A percentile compares a stretch with the other conserved stretches of the same genome.
Evolutionary conservation across 2,329 filamentous ascomycete species (phyloP).

Genomic region (Verticillium zaregamsianum): DNA sequence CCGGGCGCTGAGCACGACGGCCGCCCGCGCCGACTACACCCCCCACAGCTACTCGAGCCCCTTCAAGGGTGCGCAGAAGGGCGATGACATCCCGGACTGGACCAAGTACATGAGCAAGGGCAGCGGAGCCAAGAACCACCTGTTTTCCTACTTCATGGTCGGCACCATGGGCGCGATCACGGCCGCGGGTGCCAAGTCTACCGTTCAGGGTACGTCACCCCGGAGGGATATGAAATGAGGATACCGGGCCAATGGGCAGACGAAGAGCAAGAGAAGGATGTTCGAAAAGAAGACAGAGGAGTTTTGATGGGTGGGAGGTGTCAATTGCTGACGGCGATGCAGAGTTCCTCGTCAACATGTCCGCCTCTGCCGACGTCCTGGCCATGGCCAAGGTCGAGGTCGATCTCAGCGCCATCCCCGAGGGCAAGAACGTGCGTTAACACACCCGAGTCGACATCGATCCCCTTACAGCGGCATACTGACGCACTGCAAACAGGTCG

Average conservation of each 20-base stretch:
- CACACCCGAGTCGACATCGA: background rate
- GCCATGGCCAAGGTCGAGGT: constrained; percentile 99
- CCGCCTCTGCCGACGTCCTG: constrained; percentile 94
- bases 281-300: background rate
- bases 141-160: constrained; percentile 98
- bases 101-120: constrained; percentile 76
- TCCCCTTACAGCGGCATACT: background rate
- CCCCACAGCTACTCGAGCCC: constrained; percentile 53
- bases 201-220: constrained; percentile 79
- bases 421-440: constrained; percentile 93
- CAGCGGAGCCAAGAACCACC: constrained; percentile 68
- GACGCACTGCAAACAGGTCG: constrained; percentile 56
- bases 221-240: background rate
- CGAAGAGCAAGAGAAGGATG: background rate
- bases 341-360: constrained; percentile 99
- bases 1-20: constrained; percentile 52
- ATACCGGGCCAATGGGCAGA: background rate
- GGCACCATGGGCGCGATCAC: constrained; percentile 89
- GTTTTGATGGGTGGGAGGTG: background rate
- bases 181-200: constrained; percentile 93
- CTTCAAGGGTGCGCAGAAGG: constrained; percentile 58
- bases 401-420: constrained; percentile 84
- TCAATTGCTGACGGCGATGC: constrained; percentile 24
- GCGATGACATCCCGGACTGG: constrained; percentile 80
- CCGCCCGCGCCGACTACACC: constrained; percentile 40